Evolutionary conservation across 441 rosid genomes (phyloP).

Genomic region (Croton laevigatus): DNA sequence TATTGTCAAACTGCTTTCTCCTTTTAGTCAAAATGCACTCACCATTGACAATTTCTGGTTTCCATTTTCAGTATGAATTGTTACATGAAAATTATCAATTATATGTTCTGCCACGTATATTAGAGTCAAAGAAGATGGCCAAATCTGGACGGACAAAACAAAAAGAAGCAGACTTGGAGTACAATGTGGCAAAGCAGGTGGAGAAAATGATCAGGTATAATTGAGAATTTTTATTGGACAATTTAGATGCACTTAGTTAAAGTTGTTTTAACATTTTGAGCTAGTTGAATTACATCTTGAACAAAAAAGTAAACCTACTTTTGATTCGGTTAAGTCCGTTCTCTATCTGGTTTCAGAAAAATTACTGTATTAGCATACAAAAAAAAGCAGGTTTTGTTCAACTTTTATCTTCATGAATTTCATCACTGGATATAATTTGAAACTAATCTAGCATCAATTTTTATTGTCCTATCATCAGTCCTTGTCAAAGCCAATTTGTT

Average conservation of each 20-base stretch:
- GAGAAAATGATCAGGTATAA: constrained; percentile 95
- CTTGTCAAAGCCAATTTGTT: not conserved
- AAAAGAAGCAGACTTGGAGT: constrained; percentile 97
- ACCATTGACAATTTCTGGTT: constrained; percentile 33
- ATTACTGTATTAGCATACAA: not conserved
- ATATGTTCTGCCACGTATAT: constrained; percentile 90
- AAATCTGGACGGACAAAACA: constrained; percentile 96
- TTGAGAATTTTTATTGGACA: constrained; percentile 5
- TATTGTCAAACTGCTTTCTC: not conserved
- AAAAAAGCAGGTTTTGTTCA: not conserved
- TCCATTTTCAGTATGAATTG: constrained; percentile 57
- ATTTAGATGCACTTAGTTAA: constrained; percentile 17
- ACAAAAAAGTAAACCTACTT: not conserved
- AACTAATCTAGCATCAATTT: not conserved
- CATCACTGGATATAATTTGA: not conserved
- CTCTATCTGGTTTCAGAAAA: not conserved
- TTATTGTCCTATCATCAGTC: not conserved
- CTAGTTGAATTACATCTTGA: not conserved
- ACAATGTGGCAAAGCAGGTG: constrained; percentile 99
- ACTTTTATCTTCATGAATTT: not conserved
- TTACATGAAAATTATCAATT: constrained; percentile 97
- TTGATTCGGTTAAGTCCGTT: not conserved
- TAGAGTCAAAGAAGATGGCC: constrained; percentile 98
- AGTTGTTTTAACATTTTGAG: not conserved
- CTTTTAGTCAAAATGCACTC: constrained; percentile 16